phyloP scores from a whole-genome alignment of 2,329 filamentous ascomycete genomes.

The Magnaporthiopsis rhizophila region DNA sequence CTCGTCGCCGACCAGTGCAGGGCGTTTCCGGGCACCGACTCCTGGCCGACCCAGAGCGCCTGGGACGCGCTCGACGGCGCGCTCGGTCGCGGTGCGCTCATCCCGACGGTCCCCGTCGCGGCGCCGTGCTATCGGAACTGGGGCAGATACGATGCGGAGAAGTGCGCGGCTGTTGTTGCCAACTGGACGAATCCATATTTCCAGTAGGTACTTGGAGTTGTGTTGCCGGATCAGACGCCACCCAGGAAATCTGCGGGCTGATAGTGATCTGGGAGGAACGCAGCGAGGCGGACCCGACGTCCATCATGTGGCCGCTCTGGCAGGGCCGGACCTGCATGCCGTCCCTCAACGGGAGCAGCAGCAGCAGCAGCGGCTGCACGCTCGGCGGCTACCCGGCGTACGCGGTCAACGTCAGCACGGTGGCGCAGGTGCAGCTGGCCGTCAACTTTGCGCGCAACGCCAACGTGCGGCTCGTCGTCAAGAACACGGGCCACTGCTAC shows the following conservation, averaged over 20 bases:
- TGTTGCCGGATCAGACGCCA: too few species aligned
- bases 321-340: slow-evolving; percentile 29
- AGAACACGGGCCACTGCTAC: slow-evolving; percentile 47
- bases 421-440: slow-evolving; percentile 36
- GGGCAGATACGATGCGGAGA: slow-evolving; percentile 31
- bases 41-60: slow-evolving; percentile 38
- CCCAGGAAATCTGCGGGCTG: not conserved
- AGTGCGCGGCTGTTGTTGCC: slow-evolving; percentile 29
- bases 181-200: slow-evolving; percentile 26
- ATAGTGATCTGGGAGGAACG: not conserved
- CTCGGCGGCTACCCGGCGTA: slow-evolving; percentile 35
- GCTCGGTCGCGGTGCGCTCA: slow-evolving; percentile 31
- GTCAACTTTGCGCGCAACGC: slow-evolving; percentile 37
- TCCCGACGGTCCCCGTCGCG: slow-evolving; percentile 45
- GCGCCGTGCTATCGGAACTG: slow-evolving; percentile 40
- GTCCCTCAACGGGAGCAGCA: slow-evolving; percentile 11
- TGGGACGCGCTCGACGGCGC: slow-evolving; percentile 46
- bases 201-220: slow-evolving; percentile 21
- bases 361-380: slow-evolving; percentile 21
- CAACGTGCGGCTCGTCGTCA: slow-evolving; percentile 40
- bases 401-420: slow-evolving; percentile 30
- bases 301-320: slow-evolving; percentile 31
- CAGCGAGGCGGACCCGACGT: slow-evolving; percentile 29
- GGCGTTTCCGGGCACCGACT: slow-evolving; percentile 36
- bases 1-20: slow-evolving; percentile 13